These are phyloP conservation scores for Penicillium waksmanii DNA, from an alignment of 495 filamentous ascomycete species.

Conservation along the genomic window DNA sequence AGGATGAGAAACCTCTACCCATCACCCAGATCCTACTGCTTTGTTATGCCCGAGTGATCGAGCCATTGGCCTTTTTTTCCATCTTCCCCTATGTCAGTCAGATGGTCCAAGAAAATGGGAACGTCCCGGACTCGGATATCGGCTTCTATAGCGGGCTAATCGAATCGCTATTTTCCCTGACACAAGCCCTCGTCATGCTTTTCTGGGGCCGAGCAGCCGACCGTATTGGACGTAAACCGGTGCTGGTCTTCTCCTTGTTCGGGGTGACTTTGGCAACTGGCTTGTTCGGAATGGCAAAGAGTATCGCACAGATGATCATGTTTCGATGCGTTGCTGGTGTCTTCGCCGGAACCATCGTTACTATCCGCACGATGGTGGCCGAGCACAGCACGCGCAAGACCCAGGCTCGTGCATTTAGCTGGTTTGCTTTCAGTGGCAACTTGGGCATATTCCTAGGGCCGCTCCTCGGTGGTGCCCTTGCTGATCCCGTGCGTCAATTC, in stretches of 20 bases:
- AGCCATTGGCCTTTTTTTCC: conserved; percentile 73
- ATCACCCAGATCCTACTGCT: conserved; percentile 63
- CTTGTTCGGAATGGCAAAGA: conserved; percentile 63
- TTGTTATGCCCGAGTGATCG: conserved; percentile 69
- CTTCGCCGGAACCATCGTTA: conserved; percentile 70
- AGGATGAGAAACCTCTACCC: conserved; percentile 52
- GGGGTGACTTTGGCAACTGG: conserved; percentile 60
- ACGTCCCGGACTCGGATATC: conserved; percentile 58
- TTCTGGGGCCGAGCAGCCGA: conserved; percentile 69
- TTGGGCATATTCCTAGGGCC: conserved; percentile 71
- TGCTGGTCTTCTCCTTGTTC: conserved; percentile 62
- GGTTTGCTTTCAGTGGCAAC: conserved; percentile 71
- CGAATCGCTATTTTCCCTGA: conserved; percentile 71
- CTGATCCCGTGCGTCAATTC: conserved; percentile 62
- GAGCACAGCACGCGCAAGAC: conserved; percentile 68
- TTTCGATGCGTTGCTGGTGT: conserved; percentile 67
- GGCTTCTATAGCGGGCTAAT: conserved; percentile 76
- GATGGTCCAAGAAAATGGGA: conserved; percentile 66
- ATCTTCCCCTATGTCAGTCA: conserved; percentile 76
- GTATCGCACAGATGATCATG: conserved; percentile 67
- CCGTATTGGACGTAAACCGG: conserved; percentile 66
- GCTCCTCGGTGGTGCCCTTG: conserved; percentile 62
- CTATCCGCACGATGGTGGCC: conserved; percentile 70
- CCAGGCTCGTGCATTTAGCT: conserved; percentile 71
- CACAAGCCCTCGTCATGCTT: conserved; percentile 64